A percentile compares a stretch with the other conserved stretches of the same genome.
These are phyloP conservation scores for Rhizopus delemar DNA, from an alignment of 371 early-diverging fungal genomes.

Conservation along the genomic window DNA sequence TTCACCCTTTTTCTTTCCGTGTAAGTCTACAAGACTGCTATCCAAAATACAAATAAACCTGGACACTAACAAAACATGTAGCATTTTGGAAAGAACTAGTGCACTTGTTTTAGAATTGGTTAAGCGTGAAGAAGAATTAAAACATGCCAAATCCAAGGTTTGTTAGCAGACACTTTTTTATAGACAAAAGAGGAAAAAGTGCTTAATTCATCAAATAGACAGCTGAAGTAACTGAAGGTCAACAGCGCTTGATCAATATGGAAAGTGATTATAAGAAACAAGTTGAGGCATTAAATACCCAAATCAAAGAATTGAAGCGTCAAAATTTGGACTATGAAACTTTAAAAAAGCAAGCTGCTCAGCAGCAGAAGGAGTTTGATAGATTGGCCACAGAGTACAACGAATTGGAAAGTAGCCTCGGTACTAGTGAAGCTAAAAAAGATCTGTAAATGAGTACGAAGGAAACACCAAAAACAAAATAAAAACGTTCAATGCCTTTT, in stretches of 20 bases:
- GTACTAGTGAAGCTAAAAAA: neutral
- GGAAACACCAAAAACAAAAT: neutral
- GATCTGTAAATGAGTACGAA: neutral
- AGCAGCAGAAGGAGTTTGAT: slow-evolving; percentile 70
- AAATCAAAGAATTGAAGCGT: slow-evolving; percentile 56
- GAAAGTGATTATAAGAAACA: slow-evolving; percentile 27
- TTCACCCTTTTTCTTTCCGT: slow-evolving; percentile 83
- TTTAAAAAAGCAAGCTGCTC: slow-evolving; percentile 76
- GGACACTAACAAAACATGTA: neutral
- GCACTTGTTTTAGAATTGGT: slow-evolving; percentile 65
- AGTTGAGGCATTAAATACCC: slow-evolving; percentile 22
- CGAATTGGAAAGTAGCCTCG: slow-evolving; percentile 42
- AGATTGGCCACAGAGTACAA: slow-evolving; percentile 73
- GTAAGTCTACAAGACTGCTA: slow-evolving; percentile 23
- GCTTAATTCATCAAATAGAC: slow-evolving; percentile 7
- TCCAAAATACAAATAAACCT: too few species aligned
- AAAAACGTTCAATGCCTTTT: too few species aligned
- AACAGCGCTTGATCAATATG: slow-evolving; percentile 31
- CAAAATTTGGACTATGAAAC: slow-evolving; percentile 66
- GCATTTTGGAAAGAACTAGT: slow-evolving; percentile 71
- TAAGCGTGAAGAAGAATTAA: slow-evolving; percentile 63
- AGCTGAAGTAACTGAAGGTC: slow-evolving; percentile 21
- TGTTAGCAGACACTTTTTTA: too few species aligned
- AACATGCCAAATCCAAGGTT: slow-evolving; percentile 33
- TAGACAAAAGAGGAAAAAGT: too few species aligned